Base-by-base conservation (phyloP, 495 filamentous ascomycete genomes). In the Neurospora terricola region DNA sequence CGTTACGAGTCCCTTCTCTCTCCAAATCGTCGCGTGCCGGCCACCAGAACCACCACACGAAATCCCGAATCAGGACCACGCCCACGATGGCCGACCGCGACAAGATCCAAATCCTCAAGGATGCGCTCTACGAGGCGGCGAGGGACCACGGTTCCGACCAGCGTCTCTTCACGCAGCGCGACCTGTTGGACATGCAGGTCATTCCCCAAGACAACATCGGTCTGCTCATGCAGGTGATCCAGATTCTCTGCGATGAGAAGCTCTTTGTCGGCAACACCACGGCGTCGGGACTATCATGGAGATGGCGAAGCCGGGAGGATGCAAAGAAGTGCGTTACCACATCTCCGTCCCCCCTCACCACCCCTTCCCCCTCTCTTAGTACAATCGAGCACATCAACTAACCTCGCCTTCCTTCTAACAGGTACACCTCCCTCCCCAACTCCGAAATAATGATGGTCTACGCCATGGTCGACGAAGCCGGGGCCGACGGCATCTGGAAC, bases 401-500 rank as follows among this genome's bases (percentile, higher is more conserved):
- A n/a, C 30, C 23, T 21, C 18, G 7, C 5, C 40, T 14, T 48
- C 12, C 21, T 12, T 4, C 42, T 0, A 62, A 37, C 74, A 93
- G 91, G 83, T 91, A 92, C 79, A 88, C 88, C 69, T 83, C 84
- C 71, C 87, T 93, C 36, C 88, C 81, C 4, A 82, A 80, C 74
- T 80, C 84, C 37, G 92, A 97, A 74, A 93, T 96, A 77, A 87
- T 88, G 75, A 82, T 96, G 71, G 89, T 98, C 5, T 98, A 95
- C 86, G 87, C 88, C 72, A 88, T 91, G 73, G 94, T 99, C 76
- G 94, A 98, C 77, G 89, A 91, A 69, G 89, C 91, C 34, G 91
- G 89, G 34, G 86, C 86, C 54, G 90, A 94, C 73, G 96, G 95
- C 37, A 92, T 96, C 72, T 99, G 96, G 96, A 89, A 91, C 69